These are phyloP conservation scores for Pichia terricola DNA, from an alignment of 1,139 yeast species.

Conservation along the genomic window DNA sequence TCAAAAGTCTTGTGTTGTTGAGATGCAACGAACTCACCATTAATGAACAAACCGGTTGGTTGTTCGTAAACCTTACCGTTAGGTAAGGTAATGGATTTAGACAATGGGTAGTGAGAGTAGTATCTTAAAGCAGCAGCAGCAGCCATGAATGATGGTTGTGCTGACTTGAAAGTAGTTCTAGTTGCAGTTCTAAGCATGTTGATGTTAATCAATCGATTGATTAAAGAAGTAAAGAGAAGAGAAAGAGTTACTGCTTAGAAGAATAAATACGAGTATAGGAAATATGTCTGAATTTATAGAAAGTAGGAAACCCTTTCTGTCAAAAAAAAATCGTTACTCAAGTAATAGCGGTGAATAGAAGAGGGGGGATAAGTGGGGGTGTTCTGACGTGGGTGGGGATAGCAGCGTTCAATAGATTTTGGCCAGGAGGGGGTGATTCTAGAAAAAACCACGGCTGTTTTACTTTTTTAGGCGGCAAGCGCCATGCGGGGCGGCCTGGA, in stretches of 20 bases:
- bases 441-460: too few relatives aligned
- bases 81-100: conserved; percentile 23
- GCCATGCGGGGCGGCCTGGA: too few relatives aligned
- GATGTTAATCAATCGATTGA: too few relatives aligned
- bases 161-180: conserved; percentile 3
- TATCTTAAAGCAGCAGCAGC: conserved; percentile 13
- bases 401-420: too few relatives aligned
- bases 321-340: too few relatives aligned
- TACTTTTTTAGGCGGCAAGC: too few relatives aligned
- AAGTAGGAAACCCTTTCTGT: too few relatives aligned
- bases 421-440: too few relatives aligned
- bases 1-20: conserved; percentile 52
- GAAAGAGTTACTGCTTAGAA: not conserved
- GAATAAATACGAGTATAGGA: not conserved
- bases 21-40: conserved; percentile 65
- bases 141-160: not conserved
- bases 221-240: not conserved
- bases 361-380: too few relatives aligned
- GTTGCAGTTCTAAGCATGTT: conserved; percentile 13
- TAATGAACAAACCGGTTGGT: conserved; percentile 77
- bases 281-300: not conserved
- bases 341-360: too few relatives aligned
- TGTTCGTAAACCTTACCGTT: conserved; percentile 33
- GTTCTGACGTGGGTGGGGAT: too few relatives aligned
- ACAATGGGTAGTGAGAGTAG: conserved; percentile 23